Evolutionary conservation across 2,329 filamentous ascomycete species (phyloP).

Genomic region (Hypoxylon sp.): DNA sequence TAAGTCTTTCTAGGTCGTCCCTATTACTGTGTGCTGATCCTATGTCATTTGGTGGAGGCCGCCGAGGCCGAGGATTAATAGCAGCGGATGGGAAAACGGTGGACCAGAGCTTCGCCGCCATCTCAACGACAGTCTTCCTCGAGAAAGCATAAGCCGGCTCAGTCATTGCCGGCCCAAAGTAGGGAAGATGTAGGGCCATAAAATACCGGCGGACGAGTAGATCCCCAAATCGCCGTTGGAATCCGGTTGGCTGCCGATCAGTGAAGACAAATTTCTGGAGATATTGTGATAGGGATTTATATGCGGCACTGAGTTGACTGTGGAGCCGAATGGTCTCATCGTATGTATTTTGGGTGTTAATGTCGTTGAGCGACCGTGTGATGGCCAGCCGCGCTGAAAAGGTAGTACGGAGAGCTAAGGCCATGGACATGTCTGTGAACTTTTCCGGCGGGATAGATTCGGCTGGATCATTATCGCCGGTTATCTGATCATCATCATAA

Average conservation of each 20-base stretch:
- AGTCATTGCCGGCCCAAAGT: constrained; percentile 58
- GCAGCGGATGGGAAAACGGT: constrained; percentile 55
- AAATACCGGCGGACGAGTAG: constrained; percentile 69
- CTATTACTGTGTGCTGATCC: constrained; percentile 33
- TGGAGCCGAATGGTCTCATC: constrained; percentile 63
- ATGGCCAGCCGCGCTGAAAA: constrained; percentile 62
- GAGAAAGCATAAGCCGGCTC: constrained; percentile 67
- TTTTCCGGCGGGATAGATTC: constrained; percentile 36
- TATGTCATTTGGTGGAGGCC: constrained; percentile 7
- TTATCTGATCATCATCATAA: constrained; percentile 67
- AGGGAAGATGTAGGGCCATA: constrained; percentile 69
- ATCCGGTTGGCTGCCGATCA: constrained; percentile 50
- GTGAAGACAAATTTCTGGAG: constrained; percentile 50
- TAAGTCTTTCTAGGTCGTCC: constrained; percentile 58
- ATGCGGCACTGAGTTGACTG: constrained; percentile 59
- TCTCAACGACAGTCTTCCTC: constrained; percentile 64
- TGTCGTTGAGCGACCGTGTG: constrained; percentile 61
- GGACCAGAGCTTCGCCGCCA: constrained; percentile 63
- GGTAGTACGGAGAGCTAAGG: constrained; percentile 62
- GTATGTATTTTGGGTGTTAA: constrained; percentile 58
- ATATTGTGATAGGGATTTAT: constrained; percentile 58
- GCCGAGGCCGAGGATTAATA: constrained; percentile 28
- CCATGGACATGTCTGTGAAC: constrained; percentile 66
- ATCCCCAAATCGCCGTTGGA: constrained; percentile 64
- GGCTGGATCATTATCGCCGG: constrained; percentile 54